Evolutionary conservation across 108 stramenopile genomes (phyloP), one percentile per base, ranked within the genome.

Genomic region (Cyclostephanos tholiformis): DNA sequence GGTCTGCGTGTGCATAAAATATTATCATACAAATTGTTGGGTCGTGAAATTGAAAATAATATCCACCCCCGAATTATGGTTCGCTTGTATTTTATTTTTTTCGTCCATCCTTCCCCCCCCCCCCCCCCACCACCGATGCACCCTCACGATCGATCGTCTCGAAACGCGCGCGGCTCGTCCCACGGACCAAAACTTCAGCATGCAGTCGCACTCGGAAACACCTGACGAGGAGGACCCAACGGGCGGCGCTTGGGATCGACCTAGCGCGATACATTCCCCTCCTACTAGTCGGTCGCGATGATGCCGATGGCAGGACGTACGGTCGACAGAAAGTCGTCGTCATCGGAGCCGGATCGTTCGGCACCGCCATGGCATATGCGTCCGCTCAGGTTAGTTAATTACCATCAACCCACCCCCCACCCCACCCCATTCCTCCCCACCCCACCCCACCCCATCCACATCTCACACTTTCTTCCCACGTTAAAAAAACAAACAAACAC

Each of bases 281-380:
- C 12, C 58, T 43, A 6, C 14, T n/a, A 48, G n/a, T 36, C 11
- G 35, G 38, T 6, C 38, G 64, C 67, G 51, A 61, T 13, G 32
- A 32, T 32, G 32, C 32, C 32, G 32, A 4, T 2, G 32, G 32
- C 3, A 4, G 4, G 4, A 32, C 2, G 32, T 32, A 4, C 32
- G 32, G 2, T 14, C 61, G 44, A 27, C 72, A 75, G 59, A 83
- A 82, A 46, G 76, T 86, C 26, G 77, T 77, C 4, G 86, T 86
- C 9, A 17, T 84, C 22, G 86, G 86, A 23, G 86, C 83, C 0
- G 86, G 86, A 7, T 73, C 76, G 50, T 87, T 79, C 79, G 93
- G 95, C 8, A 96, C 95, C 16, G 91, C 93, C 64, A 87, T 96
- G 89, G 93, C 93, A 0, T 65, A 79, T n/a, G 67, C 88, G 0